Conservation (phyloP, 2,329 filamentous ascomycete genomes). For the Ophiostoma angusticollis region DNA sequence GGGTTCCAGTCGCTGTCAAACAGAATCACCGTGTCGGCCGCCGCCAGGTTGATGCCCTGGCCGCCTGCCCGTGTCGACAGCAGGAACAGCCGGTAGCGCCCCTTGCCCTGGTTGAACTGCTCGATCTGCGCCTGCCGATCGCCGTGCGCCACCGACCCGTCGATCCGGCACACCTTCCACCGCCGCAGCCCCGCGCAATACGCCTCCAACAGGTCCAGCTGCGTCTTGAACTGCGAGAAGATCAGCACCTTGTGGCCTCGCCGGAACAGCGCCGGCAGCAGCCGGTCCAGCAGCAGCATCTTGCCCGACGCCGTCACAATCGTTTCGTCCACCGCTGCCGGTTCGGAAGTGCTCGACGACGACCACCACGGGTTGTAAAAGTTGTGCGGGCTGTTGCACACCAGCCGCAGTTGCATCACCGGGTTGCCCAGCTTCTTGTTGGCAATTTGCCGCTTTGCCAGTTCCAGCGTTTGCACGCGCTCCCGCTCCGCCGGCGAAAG, state of each 20-base stretch:
- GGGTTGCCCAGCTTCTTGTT: slow-evolving; percentile 89
- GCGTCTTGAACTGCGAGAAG: slow-evolving; percentile 92
- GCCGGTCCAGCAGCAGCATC: slow-evolving; percentile 82
- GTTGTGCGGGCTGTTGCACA: slow-evolving; percentile 89
- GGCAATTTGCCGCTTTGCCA: slow-evolving; percentile 78
- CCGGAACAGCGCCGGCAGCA: slow-evolving; percentile 62
- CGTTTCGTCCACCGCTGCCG: slow-evolving; percentile 56
- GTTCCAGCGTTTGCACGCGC: slow-evolving; percentile 53
- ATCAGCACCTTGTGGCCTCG: slow-evolving; percentile 82
- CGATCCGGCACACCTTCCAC: slow-evolving; percentile 81
- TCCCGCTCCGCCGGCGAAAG: slow-evolving; percentile 41
- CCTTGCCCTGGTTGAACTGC: slow-evolving; percentile 56
- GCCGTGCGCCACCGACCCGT: slow-evolving; percentile 69
- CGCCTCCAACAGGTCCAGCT: slow-evolving; percentile 79
- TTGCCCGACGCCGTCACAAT: slow-evolving; percentile 85
- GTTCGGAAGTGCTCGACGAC: slow-evolving; percentile 19
- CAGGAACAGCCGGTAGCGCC: slow-evolving; percentile 62
- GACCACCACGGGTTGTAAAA: slow-evolving; percentile 85
- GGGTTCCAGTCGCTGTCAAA: slow-evolving; percentile 91
- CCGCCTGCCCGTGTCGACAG: slow-evolving; percentile 85
- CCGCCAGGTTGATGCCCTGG: slow-evolving; percentile 86
- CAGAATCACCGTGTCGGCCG: slow-evolving; percentile 82
- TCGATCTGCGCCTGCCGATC: slow-evolving; percentile 59
- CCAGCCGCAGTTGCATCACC: slow-evolving; percentile 78
- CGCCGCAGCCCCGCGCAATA: slow-evolving; percentile 67